Evolutionary conservation across 257 asterid species (phyloP), one percentile per base, ranked within the genome.

Genomic region (Lycium barbarum): DNA sequence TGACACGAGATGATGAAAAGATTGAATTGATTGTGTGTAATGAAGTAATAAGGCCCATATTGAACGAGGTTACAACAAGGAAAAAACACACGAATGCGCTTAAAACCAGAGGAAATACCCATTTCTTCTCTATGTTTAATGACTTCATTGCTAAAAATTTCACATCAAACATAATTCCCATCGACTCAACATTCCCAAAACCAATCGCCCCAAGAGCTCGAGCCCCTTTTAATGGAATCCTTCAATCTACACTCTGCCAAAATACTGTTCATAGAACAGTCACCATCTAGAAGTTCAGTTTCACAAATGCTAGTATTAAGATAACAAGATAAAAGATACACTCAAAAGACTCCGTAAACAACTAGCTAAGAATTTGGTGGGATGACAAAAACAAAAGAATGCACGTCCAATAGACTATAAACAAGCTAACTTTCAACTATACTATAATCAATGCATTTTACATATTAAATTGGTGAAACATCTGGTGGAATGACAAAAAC

Each of bases 21-120:
- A 93, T 88, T 8, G 98, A 93, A 85, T 94, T 87, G 85, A 95
- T 88, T 35, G 90, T 84, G 86, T 87, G 88, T 61, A 92, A 65
- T 0, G 98, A 93, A 88, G 97, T 90, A 47, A 93, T 86, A 45
- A 93, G 89, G 66, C 93, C 94, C 94, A 95, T 86, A 57, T 91
- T 92, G 91, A 94, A 91, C 84, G 90, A 91, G 87, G 95, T 91
- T 18, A 93, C 97, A 20, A 95, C 81, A 35, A 95, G 90, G 87
- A 95, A 88, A 61, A 92, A 67, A 84, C 89, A 92, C 40, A 91
- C 86, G 68, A 95, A 61, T 13, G 95, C 91, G 85, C 89, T 90
- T 86, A 95, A 68, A 68, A 91, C 94, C 57, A 95, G 90, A 84
- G 98, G 92, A 89, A 95, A 91, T 72, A 90, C 82, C 98, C 98